Base-by-base conservation (phyloP, 768 basidiomycete genomes). In the Grammothele lineata region DNA sequence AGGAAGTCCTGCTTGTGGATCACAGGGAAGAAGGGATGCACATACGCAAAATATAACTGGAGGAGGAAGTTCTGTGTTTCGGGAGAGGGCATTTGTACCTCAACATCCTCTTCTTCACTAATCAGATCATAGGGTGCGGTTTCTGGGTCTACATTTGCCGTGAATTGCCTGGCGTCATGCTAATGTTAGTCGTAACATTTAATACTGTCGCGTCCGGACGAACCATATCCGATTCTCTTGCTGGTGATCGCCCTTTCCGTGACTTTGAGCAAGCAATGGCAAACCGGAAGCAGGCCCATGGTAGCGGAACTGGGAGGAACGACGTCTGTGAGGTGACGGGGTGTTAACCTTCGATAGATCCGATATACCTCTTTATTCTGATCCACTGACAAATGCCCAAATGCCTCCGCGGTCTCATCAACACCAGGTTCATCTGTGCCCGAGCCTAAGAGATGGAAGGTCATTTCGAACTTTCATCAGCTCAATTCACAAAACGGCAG, bases 11-110 rank as follows among this genome's bases (percentile, higher is more conserved):
- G 67, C 64, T 83, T 87, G 64, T 88, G 80, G n/a, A 92, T 66
- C 37, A 93, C 73, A 6, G 92, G 92, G 57, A 88, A 87, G 43
- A 82, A 73, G 5, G 92, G 90, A 55, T 94, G 91, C 24, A 87
- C 81, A 57, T 90, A 86, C 10, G 78, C 78, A 66, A 92, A 92
- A 63, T 89, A 94, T 7, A 91, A 68, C 25, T 78, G 75, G 40
- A 93, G 62, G 4, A 93, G 72, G 32, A 73, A 76, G 47, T 86
- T 78, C 62, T 90, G 89, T 26, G 78, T 67, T 15, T 74, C 71
- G 18, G 70, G 57, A 22, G 83, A 71, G 14, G 91, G 91, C 33
- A 93, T 64, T 12, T 66, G 5, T 2, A 51, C 45, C 5, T 12
- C 37, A 0, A 51, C 24, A 24, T 43, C 45, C 26, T 51, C 50